These are phyloP conservation scores for Amylocarpus encephaloides DNA, from an alignment of 2,329 filamentous ascomycete genomes.

Conservation along the genomic window DNA sequence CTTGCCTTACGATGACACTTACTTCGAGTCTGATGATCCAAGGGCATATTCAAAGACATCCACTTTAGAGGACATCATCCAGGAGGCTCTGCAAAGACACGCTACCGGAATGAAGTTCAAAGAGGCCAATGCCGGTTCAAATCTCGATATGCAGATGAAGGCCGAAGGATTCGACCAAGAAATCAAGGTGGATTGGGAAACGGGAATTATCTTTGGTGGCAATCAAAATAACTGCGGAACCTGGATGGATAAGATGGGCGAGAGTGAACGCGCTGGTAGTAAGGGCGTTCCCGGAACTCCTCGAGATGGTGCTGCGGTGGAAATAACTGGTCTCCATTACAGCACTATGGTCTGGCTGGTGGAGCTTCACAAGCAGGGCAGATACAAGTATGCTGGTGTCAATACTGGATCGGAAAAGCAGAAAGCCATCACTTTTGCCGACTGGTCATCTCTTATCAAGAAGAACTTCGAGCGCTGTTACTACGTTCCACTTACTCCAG, in stretches of 20 bases:
- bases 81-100: slow-evolving; percentile 89
- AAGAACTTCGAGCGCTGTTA: slow-evolving; percentile 88
- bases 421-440: slow-evolving; percentile 58
- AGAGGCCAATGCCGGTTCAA: slow-evolving; percentile 86
- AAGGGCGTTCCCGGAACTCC: slow-evolving; percentile 96
- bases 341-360: slow-evolving; percentile 80
- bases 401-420: slow-evolving; percentile 48
- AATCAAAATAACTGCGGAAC: slow-evolving; percentile 95
- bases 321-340: slow-evolving; percentile 91
- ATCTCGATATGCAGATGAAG: slow-evolving; percentile 88
- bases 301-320: slow-evolving; percentile 87
- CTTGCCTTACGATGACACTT: slow-evolving; percentile 91
- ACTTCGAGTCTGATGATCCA: slow-evolving; percentile 75
- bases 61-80: slow-evolving; percentile 81
- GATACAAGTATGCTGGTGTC: slow-evolving; percentile 69
- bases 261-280: slow-evolving; percentile 81
- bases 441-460: slow-evolving; percentile 78
- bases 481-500: slow-evolving; percentile 66
- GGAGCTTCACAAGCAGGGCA: slow-evolving; percentile 57
- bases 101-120: slow-evolving; percentile 85
- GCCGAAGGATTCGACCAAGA: slow-evolving; percentile 88
- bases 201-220: slow-evolving; percentile 86
- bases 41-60: slow-evolving; percentile 81
- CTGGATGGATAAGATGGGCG: slow-evolving; percentile 99
- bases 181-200: slow-evolving; percentile 84